phyloP scores from a whole-genome alignment of 2,329 filamentous ascomycete species.

The Cyphellophora europaea region DNA sequence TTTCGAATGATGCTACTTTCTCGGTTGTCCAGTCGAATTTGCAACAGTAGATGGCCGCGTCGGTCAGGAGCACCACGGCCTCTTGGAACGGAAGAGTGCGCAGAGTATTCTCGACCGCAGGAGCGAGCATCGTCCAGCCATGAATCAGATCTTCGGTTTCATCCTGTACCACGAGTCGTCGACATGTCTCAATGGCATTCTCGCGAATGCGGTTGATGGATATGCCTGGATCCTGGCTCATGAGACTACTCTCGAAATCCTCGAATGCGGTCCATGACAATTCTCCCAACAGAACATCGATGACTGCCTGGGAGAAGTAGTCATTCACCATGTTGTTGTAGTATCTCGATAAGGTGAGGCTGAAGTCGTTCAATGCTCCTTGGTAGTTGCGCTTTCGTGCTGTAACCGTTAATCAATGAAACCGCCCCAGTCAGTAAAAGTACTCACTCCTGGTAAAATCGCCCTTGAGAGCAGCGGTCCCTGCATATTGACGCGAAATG shows the following conservation, averaged over 20 bases:
- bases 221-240: slow-evolving; percentile 82
- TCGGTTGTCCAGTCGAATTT: slow-evolving; percentile 92
- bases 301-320: slow-evolving; percentile 90
- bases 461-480: slow-evolving; percentile 89
- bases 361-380: slow-evolving; percentile 83
- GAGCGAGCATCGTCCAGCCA: slow-evolving; percentile 81
- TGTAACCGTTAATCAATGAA: slow-evolving; percentile 30
- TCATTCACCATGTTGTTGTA: slow-evolving; percentile 91
- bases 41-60: slow-evolving; percentile 77
- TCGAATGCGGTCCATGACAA: slow-evolving; percentile 78
- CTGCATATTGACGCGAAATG: slow-evolving; percentile 90
- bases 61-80: slow-evolving; percentile 76
- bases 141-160: slow-evolving; percentile 75
- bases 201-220: slow-evolving; percentile 77
- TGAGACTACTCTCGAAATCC: slow-evolving; percentile 90
- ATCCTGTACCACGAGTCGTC: slow-evolving; percentile 76
- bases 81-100: slow-evolving; percentile 73
- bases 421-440: too few species aligned
- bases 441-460: slow-evolving; percentile 72
- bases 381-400: slow-evolving; percentile 78
- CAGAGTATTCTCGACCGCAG: slow-evolving; percentile 60
- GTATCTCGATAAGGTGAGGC: slow-evolving; percentile 68
- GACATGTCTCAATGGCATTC: slow-evolving; percentile 80
- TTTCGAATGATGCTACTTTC: slow-evolving; percentile 86
- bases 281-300: slow-evolving; percentile 88